Evolutionary conservation across 768 basidiomycete species (phyloP).

Genomic region (Boletus pseudopeckii): DNA sequence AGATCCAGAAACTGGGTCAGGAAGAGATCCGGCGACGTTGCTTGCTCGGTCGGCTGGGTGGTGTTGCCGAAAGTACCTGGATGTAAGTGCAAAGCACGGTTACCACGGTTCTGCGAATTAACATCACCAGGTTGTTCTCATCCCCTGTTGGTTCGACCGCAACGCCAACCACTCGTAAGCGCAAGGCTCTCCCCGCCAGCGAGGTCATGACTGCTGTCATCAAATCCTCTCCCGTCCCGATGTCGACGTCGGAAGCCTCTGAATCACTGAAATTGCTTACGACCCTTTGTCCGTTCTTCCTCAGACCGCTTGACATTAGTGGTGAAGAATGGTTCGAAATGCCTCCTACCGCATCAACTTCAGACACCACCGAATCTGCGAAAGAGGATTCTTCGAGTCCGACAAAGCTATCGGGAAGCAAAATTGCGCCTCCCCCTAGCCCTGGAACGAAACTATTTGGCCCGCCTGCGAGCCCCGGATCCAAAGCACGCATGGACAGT

Average conservation of each 20-base stretch:
- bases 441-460: slow-evolving; percentile 37
- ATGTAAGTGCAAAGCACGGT: slow-evolving; percentile 48
- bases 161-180: slow-evolving; percentile 59
- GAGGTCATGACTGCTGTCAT: slow-evolving; percentile 69
- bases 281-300: slow-evolving; percentile 76
- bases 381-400: slow-evolving; percentile 31
- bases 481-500: slow-evolving; percentile 52
- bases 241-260: slow-evolving; percentile 72
- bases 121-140: slow-evolving; percentile 58
- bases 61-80: slow-evolving; percentile 86
- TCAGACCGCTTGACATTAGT: slow-evolving; percentile 58
- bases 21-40: slow-evolving; percentile 77
- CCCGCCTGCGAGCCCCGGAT: slow-evolving; percentile 48
- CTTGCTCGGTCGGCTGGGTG: slow-evolving; percentile 69
- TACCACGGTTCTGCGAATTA: not conserved
- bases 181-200: slow-evolving; percentile 61
- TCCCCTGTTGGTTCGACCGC: slow-evolving; percentile 51
- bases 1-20: slow-evolving; percentile 67
- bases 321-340: slow-evolving; percentile 55
- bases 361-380: slow-evolving; percentile 12
- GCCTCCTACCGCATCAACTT: slow-evolving; percentile 29
- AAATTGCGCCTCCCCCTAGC: slow-evolving; percentile 30
- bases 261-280: slow-evolving; percentile 69
- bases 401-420: slow-evolving; percentile 33
- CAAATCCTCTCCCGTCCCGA: slow-evolving; percentile 79